A percentile compares a stretch with the other conserved stretches of the same genome.
phyloP scores from a whole-genome alignment of 1,139 yeast genomes.

The Hemisphaericaspora lyxosophila region DNA sequence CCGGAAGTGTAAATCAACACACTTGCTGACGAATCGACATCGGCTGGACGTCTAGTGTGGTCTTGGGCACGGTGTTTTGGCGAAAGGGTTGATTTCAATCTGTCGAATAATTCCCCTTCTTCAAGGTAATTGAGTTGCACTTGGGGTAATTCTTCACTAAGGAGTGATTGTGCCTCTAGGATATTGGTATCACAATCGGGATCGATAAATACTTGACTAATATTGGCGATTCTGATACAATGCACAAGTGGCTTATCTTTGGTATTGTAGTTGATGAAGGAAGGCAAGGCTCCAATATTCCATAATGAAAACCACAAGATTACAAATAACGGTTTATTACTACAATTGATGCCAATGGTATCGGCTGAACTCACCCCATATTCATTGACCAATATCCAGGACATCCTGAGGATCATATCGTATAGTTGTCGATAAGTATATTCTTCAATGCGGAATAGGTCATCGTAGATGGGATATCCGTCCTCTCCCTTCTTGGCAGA shows the following conservation, averaged over 20 bases:
- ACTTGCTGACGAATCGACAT: slow-evolving; percentile 62
- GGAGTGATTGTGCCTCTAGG: slow-evolving; percentile 48
- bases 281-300: slow-evolving; percentile 90
- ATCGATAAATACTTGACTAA: slow-evolving; percentile 69
- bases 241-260: slow-evolving; percentile 75
- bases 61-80: slow-evolving; percentile 58
- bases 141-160: slow-evolving; percentile 41
- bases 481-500: slow-evolving; percentile 26
- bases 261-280: slow-evolving; percentile 81
- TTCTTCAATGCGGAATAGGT: slow-evolving; percentile 56
- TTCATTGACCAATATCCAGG: slow-evolving; percentile 61
- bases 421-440: slow-evolving; percentile 71
- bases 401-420: slow-evolving; percentile 61
- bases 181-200: slow-evolving; percentile 64
- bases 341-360: slow-evolving; percentile 73
- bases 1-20: slow-evolving; percentile 89
- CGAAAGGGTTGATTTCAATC: slow-evolving; percentile 45
- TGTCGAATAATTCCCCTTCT: slow-evolving; percentile 47
- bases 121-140: slow-evolving; percentile 55
- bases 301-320: slow-evolving; percentile 83
- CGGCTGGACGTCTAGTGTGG: slow-evolving; percentile 53
- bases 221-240: slow-evolving; percentile 70
- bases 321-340: slow-evolving; percentile 80
- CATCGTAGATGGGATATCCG: slow-evolving; percentile 46
- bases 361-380: slow-evolving; percentile 67